Percentiles rank a stretch among this genome's conserved stretches.
Evolutionary conservation across 257 asterid genomes (phyloP).

Genomic region (Parsonsia alboflavescens): DNA sequence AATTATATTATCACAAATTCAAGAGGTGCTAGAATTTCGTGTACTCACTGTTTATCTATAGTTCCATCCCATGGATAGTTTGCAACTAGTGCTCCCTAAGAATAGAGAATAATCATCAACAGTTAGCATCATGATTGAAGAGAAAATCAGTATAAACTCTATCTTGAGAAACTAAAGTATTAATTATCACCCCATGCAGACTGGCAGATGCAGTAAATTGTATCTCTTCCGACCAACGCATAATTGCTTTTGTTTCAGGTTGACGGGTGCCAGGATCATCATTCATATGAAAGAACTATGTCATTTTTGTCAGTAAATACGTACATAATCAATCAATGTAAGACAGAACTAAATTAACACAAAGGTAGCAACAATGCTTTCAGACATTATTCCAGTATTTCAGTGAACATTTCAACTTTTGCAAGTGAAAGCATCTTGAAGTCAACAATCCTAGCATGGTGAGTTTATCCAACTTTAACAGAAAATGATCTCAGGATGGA

Average conservation of each 20-base stretch:
- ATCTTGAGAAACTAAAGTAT: slow-evolving; percentile 6
- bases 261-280: slow-evolving; percentile 71
- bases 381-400: background rate
- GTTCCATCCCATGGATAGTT: slow-evolving; percentile 99
- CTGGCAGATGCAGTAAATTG: slow-evolving; percentile 90
- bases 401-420: background rate
- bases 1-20: background rate
- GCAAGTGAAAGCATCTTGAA: background rate
- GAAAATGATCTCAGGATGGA: background rate
- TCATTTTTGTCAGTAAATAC: slow-evolving; percentile 54
- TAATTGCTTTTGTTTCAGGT: slow-evolving; percentile 95
- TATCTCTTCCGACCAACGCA: slow-evolving; percentile 70
- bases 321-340: slow-evolving; percentile 28
- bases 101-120: slow-evolving; percentile 11
- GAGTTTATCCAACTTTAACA: background rate
- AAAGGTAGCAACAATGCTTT: background rate
- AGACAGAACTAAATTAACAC: background rate
- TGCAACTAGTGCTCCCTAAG: slow-evolving; percentile 94
- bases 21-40: background rate
- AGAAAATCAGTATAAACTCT: background rate
- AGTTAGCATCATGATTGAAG: background rate
- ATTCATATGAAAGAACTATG: slow-evolving; percentile 89
- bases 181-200: slow-evolving; percentile 81
- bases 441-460: background rate
- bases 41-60: slow-evolving; percentile 55